Evolutionary conservation across 768 basidiomycete genomes (phyloP), one percentile per base, ranked within the genome.

Genomic region (Pleurotus tuoliensis): DNA sequence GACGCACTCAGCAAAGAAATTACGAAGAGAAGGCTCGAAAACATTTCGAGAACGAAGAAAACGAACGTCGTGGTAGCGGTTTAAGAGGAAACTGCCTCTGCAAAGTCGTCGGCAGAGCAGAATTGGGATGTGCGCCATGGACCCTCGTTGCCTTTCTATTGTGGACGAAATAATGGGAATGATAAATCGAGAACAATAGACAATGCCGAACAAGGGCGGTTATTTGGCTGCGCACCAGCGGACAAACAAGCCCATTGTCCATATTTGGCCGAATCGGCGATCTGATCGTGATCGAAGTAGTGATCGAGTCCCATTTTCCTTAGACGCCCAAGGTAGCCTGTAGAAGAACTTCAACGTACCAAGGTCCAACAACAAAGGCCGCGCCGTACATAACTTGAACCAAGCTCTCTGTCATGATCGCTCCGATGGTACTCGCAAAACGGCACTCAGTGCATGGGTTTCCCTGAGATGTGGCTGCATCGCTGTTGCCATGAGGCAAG

Each of bases 21-120:
- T 58, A 73, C 53, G 63, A 67, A 58, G 60, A 75, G 62, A 61
- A 73, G 61, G 60, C 59, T 63, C 62, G 68, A 67, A 60, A 75
- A 66, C 75, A 77, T 76, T 24, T 60, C 61, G 59, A 66, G 60
- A 65, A 69, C 63, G 63, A 65, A 67, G 53, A 38, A 55, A 53
- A 57, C 12, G 51, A 53, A 53, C 16, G 51, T 27, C 48, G 48
- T 50, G 48, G 51, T 53, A 7, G 41, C 20, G 39, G 39, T 39
- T 39, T n/a, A 41, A 25, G 25, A 53, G 18, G 51, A 8, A 41
- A 25, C 20, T 15, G 37, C 38, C 6, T 12, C 51, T 16, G 39
- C 37, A 24, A 12, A 34, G 22, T n/a, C 38, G 39, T 53, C 38
- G 41, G 41, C 41, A 16, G 41, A n/a, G 20, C 41, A 44, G 41